Evolutionary conservation across 2,329 filamentous ascomycete genomes (phyloP).

Genomic region (Aspergillus thermomutatus): DNA sequence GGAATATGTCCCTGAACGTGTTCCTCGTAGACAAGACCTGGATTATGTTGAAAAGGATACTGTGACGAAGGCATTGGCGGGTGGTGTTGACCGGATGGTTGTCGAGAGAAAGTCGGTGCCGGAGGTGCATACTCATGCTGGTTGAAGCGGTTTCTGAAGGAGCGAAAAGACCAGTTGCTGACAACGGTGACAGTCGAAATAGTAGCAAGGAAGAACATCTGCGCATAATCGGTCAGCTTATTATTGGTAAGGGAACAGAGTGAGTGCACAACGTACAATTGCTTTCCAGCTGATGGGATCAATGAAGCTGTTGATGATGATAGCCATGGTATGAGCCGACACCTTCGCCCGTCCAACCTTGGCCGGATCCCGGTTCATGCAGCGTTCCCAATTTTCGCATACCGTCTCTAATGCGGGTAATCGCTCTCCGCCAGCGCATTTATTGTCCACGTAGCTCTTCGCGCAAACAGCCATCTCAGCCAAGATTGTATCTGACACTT

Average conservation of each 20-base stretch:
- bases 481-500: slow-evolving; percentile 65
- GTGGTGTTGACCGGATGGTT: slow-evolving; percentile 20
- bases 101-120: slow-evolving; percentile 19
- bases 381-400: slow-evolving; percentile 79
- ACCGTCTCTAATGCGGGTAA: slow-evolving; percentile 69
- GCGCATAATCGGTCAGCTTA: slow-evolving; percentile 14
- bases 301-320: slow-evolving; percentile 91
- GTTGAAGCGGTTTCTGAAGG: slow-evolving; percentile 42
- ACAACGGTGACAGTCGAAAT: slow-evolving; percentile 52
- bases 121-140: slow-evolving; percentile 28
- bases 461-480: slow-evolving; percentile 71
- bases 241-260: background rate
- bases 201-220: slow-evolving; percentile 38
- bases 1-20: slow-evolving; percentile 11
- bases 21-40: slow-evolving; percentile 25
- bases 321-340: slow-evolving; percentile 81
- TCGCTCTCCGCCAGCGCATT: slow-evolving; percentile 64
- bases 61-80: slow-evolving; percentile 21
- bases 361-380: slow-evolving; percentile 80
- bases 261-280: slow-evolving; percentile 50
- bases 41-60: slow-evolving; percentile 24
- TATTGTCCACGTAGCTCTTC: slow-evolving; percentile 70
- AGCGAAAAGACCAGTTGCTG: slow-evolving; percentile 59
- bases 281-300: slow-evolving; percentile 86
- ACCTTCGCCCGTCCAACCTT: slow-evolving; percentile 76